Base-by-base conservation (phyloP, 148 eudicot species). In the Dianthus caryophyllus region DNA sequence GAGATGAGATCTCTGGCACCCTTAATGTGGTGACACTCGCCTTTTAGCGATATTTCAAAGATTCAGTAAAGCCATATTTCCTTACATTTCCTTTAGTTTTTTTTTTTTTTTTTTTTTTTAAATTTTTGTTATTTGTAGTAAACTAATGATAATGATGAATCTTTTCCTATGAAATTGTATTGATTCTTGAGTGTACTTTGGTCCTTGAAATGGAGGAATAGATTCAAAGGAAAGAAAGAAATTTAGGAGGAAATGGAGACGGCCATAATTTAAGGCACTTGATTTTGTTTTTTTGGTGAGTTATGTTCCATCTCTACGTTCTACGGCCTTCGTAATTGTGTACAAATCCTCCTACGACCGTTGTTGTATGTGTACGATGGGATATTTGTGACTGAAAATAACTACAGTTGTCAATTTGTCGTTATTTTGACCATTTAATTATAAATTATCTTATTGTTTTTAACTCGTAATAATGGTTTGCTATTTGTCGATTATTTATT, bases 1-100 rank as follows among this genome's bases (percentile, higher is more conserved):
- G 99, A 95, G 79, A 90, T 95, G 96, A 90, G 99, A 67, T 82
- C 82, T 84, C 72, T 95, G 25, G 74, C 86, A 67, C 99, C 99
- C 46, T 74, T 88, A 72, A 87, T 95, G 81, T 80, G 89, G 82
- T 88, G 85, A 90, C 56, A 20, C 33, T 50, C 25, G 49, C 58
- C 47, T 58, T 27, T 58, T 27, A 43, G 53, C 2, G 69, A 56
- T 61, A 11, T 3, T 22, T 59, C n/a, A 44, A 15, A 55, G 16
- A 21, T 64, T 8, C 57, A 16, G 22, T 36, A 33, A 44, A n/a
- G n/a, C 49, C 22, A 6, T 21, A 2, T 24, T 64, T 41, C 21
- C 31, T 20, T 52, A 43, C 63, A 11, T 30, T 53, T 38, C 55
- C 69, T 16, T 41, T 30, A 18, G 9, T 18, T n/a, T n/a, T n/a